Conservation (phyloP, 192 early-diverging fungal species). For the Umbelopsis ramanniana region DNA sequence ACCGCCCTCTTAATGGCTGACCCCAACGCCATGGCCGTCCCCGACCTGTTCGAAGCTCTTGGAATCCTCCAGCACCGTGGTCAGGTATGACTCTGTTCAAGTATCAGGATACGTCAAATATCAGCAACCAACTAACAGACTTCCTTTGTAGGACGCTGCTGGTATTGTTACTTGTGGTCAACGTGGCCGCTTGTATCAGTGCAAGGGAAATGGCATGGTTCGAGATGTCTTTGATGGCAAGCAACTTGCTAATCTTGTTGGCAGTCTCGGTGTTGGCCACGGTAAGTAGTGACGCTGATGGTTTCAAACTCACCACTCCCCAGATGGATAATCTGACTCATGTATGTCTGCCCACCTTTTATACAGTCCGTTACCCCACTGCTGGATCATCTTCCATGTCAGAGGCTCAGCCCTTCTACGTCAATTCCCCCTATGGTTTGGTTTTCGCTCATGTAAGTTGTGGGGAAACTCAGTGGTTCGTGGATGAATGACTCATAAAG, state of each 20-base stretch:
- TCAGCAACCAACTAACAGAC: not conserved
- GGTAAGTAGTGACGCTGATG: conserved; percentile 63
- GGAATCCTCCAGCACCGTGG: conserved; percentile 97
- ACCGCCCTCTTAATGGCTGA: conserved; percentile 84
- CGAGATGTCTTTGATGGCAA: conserved; percentile 91
- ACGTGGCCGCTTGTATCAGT: conserved; percentile 96
- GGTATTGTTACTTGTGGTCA: conserved; percentile 98
- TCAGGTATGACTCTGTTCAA: conserved; percentile 68
- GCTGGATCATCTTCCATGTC: conserved; percentile 95
- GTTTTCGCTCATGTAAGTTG: conserved; percentile 90
- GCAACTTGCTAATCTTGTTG: conserved; percentile 78
- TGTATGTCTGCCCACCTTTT: conserved; percentile 7
- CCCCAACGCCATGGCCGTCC: conserved; percentile 68
- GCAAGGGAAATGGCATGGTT: conserved; percentile 99
- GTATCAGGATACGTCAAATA: not conserved
- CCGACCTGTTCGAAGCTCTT: conserved; percentile 93
- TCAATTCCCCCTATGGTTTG: conserved; percentile 99
- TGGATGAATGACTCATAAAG: not conserved
- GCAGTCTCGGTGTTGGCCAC: conserved; percentile 95
- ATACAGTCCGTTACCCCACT: conserved; percentile 95
- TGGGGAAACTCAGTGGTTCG: not conserved
- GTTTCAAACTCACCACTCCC: not conserved
- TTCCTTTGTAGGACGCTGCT: conserved; percentile 86
- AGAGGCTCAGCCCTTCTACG: conserved; percentile 99
- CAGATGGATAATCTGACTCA: not conserved